Conservation (phyloP, 2,329 filamentous ascomycete species). For the Teratosphaeria nubilosa region DNA sequence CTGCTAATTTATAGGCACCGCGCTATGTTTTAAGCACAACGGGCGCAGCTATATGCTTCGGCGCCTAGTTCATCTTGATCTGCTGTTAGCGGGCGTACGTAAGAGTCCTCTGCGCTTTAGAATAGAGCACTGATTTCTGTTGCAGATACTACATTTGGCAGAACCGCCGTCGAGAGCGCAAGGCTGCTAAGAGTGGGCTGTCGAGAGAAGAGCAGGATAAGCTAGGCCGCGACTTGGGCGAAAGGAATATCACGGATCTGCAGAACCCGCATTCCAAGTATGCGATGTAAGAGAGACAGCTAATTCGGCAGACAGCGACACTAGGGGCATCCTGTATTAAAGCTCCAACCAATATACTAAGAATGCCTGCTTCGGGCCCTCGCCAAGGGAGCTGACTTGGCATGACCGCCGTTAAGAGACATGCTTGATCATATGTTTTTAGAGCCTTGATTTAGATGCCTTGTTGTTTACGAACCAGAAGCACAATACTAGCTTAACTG, state of each 20-base stretch:
- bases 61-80: constrained; percentile 26
- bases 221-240: constrained; percentile 57
- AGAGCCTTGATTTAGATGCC: too few species aligned
- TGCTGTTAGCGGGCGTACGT: constrained; percentile 25
- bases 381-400: too few species aligned
- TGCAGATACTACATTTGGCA: constrained; percentile 30
- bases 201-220: constrained; percentile 50
- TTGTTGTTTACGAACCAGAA: too few species aligned
- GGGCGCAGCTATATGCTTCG: constrained; percentile 29
- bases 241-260: constrained; percentile 62
- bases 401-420: too few species aligned
- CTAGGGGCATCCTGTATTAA: too few species aligned
- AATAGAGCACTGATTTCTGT: not conserved
- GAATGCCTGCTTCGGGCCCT: too few species aligned
- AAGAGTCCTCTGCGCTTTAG: not conserved
- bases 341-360: too few species aligned
- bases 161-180: constrained; percentile 24
- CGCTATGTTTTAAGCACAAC: constrained; percentile 36
- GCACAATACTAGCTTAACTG: too few species aligned
- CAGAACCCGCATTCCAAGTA: constrained; percentile 22
- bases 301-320: not conserved
- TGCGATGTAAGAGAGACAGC: constrained; percentile 9
- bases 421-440: too few species aligned
- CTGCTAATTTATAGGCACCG: constrained; percentile 16
- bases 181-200: constrained; percentile 15